These are phyloP conservation scores for Mycotypha africana DNA, from an alignment of 371 early-diverging fungal species.

Conservation along the genomic window DNA sequence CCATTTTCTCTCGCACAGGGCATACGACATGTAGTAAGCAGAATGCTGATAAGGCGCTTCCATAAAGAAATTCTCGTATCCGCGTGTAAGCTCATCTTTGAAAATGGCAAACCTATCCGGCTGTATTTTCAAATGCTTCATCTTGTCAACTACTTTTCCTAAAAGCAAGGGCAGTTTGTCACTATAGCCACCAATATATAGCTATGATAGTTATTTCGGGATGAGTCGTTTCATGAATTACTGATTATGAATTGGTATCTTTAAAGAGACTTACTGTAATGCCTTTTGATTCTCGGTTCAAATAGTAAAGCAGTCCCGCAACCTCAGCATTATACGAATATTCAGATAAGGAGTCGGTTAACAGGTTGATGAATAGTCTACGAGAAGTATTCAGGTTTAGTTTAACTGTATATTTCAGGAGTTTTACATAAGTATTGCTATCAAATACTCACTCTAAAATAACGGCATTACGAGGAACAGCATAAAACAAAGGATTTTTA, in stretches of 20 bases:
- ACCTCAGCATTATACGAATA: conserved; percentile 82
- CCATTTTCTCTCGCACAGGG: conserved; percentile 74
- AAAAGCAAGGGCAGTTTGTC: conserved; percentile 75
- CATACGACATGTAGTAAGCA: conserved; percentile 59
- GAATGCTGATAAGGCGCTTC: conserved; percentile 77
- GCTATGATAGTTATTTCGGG: background rate
- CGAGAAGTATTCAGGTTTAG: too few relatives aligned
- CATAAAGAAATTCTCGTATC: conserved; percentile 61
- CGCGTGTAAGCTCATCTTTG: conserved; percentile 60
- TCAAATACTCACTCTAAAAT: conserved; percentile 35
- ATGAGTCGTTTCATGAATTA: background rate
- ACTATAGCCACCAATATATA: conserved; percentile 75
- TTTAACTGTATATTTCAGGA: too few relatives aligned
- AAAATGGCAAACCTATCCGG: conserved; percentile 69
- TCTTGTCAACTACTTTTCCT: conserved; percentile 59
- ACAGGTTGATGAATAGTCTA: conserved; percentile 61
- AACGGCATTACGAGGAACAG: conserved; percentile 46
- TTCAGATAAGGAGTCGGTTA: conserved; percentile 78
- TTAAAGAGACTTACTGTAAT: conserved; percentile 29
- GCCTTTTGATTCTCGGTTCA: conserved; percentile 60
- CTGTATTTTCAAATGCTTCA: conserved; percentile 57
- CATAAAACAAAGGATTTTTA: conserved; percentile 51
- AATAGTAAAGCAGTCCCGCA: conserved; percentile 73
- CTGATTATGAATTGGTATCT: background rate
- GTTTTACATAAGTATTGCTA: too few relatives aligned